A percentile compares a stretch with the other conserved stretches of the same genome.
Evolutionary conservation across 768 basidiomycete species (phyloP).

Genomic region (Mycena vitilis): DNA sequence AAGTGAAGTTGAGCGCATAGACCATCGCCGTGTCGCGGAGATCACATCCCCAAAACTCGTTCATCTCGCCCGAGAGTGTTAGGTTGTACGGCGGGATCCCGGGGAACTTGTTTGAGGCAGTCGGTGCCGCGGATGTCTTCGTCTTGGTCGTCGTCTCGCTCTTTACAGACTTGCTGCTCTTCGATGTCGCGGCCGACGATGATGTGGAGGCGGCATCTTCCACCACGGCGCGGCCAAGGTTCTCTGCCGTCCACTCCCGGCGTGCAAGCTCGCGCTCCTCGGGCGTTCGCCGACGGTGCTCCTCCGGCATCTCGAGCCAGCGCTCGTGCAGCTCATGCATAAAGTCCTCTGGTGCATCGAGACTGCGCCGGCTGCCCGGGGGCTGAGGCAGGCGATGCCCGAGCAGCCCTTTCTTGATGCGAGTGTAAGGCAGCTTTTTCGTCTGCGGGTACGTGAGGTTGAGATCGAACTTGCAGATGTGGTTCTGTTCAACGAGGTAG

Average conservation of each 20-base stretch:
- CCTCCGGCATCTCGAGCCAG: conserved; percentile 22
- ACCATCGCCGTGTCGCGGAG: conserved; percentile 70
- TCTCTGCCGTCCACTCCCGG: conserved; percentile 20
- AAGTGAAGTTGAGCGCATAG: conserved; percentile 78
- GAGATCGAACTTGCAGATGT: conserved; percentile 72
- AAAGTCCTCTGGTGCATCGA: neutral
- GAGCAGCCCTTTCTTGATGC: conserved; percentile 25
- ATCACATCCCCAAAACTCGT: conserved; percentile 72
- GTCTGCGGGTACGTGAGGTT: conserved; percentile 79
- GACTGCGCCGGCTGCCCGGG: conserved; percentile 26
- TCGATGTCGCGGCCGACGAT: neutral
- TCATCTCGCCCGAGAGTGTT: conserved; percentile 64
- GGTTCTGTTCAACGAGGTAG: conserved; percentile 73
- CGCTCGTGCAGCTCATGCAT: conserved; percentile 24
- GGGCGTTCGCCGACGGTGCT: conserved; percentile 7
- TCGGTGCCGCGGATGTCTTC: neutral
- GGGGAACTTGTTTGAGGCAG: conserved; percentile 9
- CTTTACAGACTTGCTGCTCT: neutral
- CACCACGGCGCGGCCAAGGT: neutral
- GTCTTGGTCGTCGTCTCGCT: neutral
- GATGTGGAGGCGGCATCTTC: neutral
- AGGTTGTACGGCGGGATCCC: conserved; percentile 38
- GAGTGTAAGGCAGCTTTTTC: conserved; percentile 32
- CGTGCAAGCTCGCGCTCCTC: conserved; percentile 15
- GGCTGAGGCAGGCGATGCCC: conserved; percentile 52